Conservation (phyloP, 2,329 filamentous ascomycete species). For the Paecilomyces formosus region DNA sequence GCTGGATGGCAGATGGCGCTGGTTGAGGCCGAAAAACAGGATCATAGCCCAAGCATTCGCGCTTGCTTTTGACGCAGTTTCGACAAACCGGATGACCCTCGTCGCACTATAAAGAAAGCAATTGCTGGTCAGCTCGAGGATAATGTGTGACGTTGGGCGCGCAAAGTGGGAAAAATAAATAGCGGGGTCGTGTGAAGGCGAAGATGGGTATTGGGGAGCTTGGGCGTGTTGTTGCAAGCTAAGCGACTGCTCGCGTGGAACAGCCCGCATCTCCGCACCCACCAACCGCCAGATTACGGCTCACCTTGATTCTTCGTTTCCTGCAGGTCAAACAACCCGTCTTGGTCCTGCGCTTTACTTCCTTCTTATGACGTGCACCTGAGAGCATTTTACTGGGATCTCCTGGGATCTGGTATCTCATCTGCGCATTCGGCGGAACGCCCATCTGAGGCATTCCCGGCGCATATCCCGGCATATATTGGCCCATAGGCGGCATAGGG, state of each 20-base stretch:
- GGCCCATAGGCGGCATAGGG: constrained; percentile 46
- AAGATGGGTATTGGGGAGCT: constrained; percentile 13
- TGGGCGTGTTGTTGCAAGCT: constrained; percentile 10
- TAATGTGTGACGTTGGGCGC: constrained; percentile 7
- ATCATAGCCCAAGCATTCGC: constrained; percentile 61
- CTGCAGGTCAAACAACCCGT: constrained; percentile 62
- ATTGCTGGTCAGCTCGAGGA: constrained; percentile 10
- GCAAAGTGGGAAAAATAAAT: constrained; percentile 7
- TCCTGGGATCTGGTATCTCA: constrained; percentile 46
- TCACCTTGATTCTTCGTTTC: constrained; percentile 66
- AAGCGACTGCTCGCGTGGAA: constrained; percentile 15
- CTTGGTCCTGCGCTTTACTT: constrained; percentile 69
- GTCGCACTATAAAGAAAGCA: constrained; percentile 64
- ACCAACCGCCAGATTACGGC: constrained; percentile 14
- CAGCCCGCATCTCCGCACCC: constrained; percentile 6
- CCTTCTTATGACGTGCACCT: constrained; percentile 58
- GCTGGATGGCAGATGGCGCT: constrained; percentile 64
- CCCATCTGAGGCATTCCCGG: constrained; percentile 23
- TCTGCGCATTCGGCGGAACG: constrained; percentile 37
- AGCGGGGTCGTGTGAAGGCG: constrained; percentile 11
- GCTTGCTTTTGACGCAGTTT: constrained; percentile 62
- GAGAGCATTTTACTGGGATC: constrained; percentile 50
- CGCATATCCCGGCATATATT: constrained; percentile 44
- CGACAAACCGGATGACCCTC: constrained; percentile 84
- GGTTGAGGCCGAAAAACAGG: constrained; percentile 65